Evolutionary conservation across 306 rosid species (phyloP).

Genomic region (Bauhinia variegata): DNA sequence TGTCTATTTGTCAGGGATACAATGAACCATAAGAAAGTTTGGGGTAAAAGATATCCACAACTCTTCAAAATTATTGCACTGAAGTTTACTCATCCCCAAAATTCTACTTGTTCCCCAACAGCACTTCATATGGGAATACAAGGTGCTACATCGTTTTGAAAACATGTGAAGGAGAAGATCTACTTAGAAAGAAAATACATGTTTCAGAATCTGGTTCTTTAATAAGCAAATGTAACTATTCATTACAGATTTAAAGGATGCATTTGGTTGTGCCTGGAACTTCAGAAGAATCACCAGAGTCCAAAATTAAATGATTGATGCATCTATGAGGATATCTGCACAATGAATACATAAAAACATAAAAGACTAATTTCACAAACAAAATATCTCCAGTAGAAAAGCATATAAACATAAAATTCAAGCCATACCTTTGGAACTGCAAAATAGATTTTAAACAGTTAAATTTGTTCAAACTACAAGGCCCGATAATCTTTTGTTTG

Average conservation of each 20-base stretch:
- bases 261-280: slow-evolving; percentile 76
- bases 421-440: slow-evolving; percentile 43
- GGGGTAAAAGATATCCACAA: slow-evolving; percentile 22
- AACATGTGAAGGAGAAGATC: slow-evolving; percentile 22
- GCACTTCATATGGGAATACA: slow-evolving; percentile 4
- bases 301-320: slow-evolving; percentile 79
- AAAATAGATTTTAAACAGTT: slow-evolving; percentile 33
- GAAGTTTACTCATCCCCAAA: slow-evolving; percentile 55
- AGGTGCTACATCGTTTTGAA: slow-evolving; percentile 35
- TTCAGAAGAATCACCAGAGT: slow-evolving; percentile 84
- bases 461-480: slow-evolving; percentile 20
- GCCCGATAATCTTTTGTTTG: not conserved
- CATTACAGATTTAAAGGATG: slow-evolving; percentile 63
- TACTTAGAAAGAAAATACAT: slow-evolving; percentile 29
- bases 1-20: slow-evolving; percentile 7
- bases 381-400: slow-evolving; percentile 28
- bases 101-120: slow-evolving; percentile 45
- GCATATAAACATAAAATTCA: slow-evolving; percentile 16
- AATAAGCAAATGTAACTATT: slow-evolving; percentile 46
- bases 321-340: slow-evolving; percentile 79
- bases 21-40: not conserved
- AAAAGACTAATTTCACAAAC: slow-evolving; percentile 50
- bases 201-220: slow-evolving; percentile 44
- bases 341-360: slow-evolving; percentile 59
- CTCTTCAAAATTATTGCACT: slow-evolving; percentile 38